phyloP scores from a whole-genome alignment of 2,329 filamentous ascomycete genomes.

The Tolypocladium sp. region DNA sequence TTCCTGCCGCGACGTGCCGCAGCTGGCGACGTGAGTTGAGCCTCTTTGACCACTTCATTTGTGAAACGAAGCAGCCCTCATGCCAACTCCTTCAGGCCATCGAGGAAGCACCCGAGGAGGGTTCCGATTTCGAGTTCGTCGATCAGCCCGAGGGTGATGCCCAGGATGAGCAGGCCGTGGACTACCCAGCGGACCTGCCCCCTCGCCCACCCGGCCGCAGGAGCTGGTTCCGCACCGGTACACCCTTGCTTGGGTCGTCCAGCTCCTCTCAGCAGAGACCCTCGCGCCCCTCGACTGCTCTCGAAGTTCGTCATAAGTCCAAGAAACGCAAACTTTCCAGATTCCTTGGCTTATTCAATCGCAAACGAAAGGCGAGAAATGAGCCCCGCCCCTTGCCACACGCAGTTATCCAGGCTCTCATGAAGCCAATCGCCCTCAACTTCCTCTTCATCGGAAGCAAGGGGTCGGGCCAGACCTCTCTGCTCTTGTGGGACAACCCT shows the following conservation, averaged over 20 bases:
- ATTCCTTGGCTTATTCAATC: constrained; percentile 14
- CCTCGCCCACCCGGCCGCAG: constrained; percentile 9
- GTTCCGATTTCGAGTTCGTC: background rate
- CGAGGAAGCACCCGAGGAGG: background rate
- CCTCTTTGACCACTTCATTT: background rate
- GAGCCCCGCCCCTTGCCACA: constrained; percentile 4
- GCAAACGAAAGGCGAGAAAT: constrained; percentile 16
- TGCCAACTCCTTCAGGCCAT: background rate
- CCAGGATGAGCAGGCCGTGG: constrained; percentile 8
- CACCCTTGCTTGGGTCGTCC: constrained; percentile 13
- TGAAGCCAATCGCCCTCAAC: constrained; percentile 17
- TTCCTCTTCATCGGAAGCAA: constrained; percentile 27
- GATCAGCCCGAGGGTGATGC: background rate
- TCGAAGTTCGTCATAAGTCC: constrained; percentile 11
- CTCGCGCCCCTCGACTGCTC: background rate
- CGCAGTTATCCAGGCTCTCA: background rate
- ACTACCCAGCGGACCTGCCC: constrained; percentile 4
- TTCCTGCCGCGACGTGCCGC: constrained; percentile 14
- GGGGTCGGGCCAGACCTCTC: constrained; percentile 24
- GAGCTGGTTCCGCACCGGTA: constrained; percentile 15
- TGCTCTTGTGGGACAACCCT: constrained; percentile 22
- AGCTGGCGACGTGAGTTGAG: background rate
- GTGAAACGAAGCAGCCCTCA: background rate
- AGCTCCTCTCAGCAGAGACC: constrained; percentile 1
- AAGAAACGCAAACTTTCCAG: background rate